phyloP scores from a whole-genome alignment of 331 rosid genomes.

The Prunus yedoensis region DNA sequence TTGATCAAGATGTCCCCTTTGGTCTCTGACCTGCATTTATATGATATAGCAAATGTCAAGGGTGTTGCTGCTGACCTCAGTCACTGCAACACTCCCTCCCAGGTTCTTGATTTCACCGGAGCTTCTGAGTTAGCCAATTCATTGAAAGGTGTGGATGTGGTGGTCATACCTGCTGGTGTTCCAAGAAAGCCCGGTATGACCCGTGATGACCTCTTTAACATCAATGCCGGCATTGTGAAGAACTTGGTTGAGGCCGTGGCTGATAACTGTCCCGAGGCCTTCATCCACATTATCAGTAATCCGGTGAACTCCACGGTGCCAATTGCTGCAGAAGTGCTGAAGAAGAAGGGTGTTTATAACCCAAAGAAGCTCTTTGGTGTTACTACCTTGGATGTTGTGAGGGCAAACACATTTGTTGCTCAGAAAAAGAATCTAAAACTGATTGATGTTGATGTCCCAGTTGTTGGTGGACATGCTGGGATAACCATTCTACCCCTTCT shows the following conservation, averaged over 20 bases:
- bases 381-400: constrained; percentile 85
- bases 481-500: constrained; percentile 82
- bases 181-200: constrained; percentile 98
- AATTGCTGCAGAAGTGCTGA: constrained; percentile 77
- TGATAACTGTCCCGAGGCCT: constrained; percentile 80
- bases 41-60: constrained; percentile 90
- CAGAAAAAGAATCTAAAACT: constrained; percentile 73
- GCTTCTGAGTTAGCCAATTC: constrained; percentile 58
- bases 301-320: constrained; percentile 94
- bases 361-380: constrained; percentile 84
- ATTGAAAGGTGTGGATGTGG: constrained; percentile 76
- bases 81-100: constrained; percentile 89
- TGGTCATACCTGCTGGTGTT: constrained; percentile 97
- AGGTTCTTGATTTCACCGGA: constrained; percentile 71
- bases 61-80: constrained; percentile 97
- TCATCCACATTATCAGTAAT: constrained; percentile 73
- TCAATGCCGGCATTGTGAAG: constrained; percentile 78
- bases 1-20: constrained; percentile 91
- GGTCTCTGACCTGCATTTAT: constrained; percentile 72
- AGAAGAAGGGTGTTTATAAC: constrained; percentile 81
- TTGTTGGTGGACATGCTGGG: constrained; percentile 89
- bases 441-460: constrained; percentile 91
- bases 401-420: constrained; percentile 92
- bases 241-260: constrained; percentile 77
- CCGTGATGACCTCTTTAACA: constrained; percentile 93